These are phyloP conservation scores for Paraconiothyrium brasiliense DNA, from an alignment of 2,329 filamentous ascomycete genomes.

Conservation along the genomic window DNA sequence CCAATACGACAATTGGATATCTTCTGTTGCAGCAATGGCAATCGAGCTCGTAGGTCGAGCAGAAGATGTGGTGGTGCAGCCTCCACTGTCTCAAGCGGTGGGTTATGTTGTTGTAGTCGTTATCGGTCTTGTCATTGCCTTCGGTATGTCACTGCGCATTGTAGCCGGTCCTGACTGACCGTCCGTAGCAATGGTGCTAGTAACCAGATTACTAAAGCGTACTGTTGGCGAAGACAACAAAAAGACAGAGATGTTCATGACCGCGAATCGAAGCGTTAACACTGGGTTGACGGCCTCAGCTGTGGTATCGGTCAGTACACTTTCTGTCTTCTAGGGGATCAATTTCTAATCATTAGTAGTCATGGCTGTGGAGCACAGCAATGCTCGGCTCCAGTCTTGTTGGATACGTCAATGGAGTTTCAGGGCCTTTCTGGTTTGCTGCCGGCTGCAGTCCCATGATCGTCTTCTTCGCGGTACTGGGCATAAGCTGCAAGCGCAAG, in stretches of 20 bases:
- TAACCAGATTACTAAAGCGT: slow-evolving; percentile 58
- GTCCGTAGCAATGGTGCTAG: slow-evolving; percentile 54
- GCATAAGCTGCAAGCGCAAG: slow-evolving; percentile 62
- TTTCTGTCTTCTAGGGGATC: background rate
- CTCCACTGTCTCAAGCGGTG: slow-evolving; percentile 42
- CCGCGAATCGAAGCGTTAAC: slow-evolving; percentile 33
- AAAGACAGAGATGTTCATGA: slow-evolving; percentile 61
- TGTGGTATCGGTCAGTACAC: slow-evolving; percentile 24
- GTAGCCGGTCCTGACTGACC: background rate
- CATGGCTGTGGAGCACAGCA: slow-evolving; percentile 63
- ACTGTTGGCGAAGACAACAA: slow-evolving; percentile 62
- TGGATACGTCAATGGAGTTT: slow-evolving; percentile 58
- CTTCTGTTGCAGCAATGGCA: background rate
- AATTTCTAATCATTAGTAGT: background rate
- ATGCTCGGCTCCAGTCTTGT: slow-evolving; percentile 55
- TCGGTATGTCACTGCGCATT: slow-evolving; percentile 24
- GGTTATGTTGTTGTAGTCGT: slow-evolving; percentile 57
- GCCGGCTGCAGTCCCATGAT: slow-evolving; percentile 66
- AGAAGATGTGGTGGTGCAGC: slow-evolving; percentile 26
- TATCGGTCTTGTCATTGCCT: slow-evolving; percentile 53
- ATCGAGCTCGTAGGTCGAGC: slow-evolving; percentile 14
- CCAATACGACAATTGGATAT: background rate
- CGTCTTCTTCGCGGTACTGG: slow-evolving; percentile 63
- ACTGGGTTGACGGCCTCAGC: slow-evolving; percentile 32
- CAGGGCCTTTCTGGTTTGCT: slow-evolving; percentile 65